Evolutionary conservation across 2,329 filamentous ascomycete genomes (phyloP).

Genomic region (Colletotrichum sp.): DNA sequence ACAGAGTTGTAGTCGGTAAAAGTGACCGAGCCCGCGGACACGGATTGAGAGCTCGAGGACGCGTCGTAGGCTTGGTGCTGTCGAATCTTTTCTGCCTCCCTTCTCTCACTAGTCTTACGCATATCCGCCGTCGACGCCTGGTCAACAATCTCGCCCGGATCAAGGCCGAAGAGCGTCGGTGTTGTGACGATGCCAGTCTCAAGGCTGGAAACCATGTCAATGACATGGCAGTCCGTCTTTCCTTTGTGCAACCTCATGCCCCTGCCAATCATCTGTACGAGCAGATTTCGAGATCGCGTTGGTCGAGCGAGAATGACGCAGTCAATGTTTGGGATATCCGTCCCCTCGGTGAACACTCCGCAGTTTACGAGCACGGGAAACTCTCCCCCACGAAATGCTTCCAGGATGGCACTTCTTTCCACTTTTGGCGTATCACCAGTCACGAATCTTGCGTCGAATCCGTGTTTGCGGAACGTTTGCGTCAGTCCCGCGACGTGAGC

Average conservation of each 20-base stretch:
- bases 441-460: conserved; percentile 85
- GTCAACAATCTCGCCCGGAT: conserved; percentile 78
- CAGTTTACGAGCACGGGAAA: conserved; percentile 94
- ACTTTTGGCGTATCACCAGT: conserved; percentile 77
- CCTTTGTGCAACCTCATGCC: conserved; percentile 83
- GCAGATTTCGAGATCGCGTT: conserved; percentile 88
- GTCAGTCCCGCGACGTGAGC: conserved; percentile 80
- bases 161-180: conserved; percentile 90
- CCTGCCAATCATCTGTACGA: conserved; percentile 97
- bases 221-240: conserved; percentile 90
- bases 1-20: conserved; percentile 94
- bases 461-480: conserved; percentile 74
- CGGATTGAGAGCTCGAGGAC: background rate
- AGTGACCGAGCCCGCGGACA: conserved; percentile 56
- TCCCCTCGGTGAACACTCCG: conserved; percentile 95
- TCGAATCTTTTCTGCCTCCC: conserved; percentile 46
- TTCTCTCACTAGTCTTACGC: conserved; percentile 54
- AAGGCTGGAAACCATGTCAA: conserved; percentile 92
- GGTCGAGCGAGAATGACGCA: conserved; percentile 88
- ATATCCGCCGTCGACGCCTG: conserved; percentile 69
- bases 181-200: conserved; percentile 86
- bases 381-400: conserved; percentile 75
- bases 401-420: conserved; percentile 72
- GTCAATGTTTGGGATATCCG: conserved; percentile 96
- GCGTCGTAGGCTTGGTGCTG: conserved; percentile 23